These are phyloP conservation scores for Ophioceras dolichostomum DNA, from an alignment of 2,329 filamentous ascomycete genomes.

Conservation along the genomic window DNA sequence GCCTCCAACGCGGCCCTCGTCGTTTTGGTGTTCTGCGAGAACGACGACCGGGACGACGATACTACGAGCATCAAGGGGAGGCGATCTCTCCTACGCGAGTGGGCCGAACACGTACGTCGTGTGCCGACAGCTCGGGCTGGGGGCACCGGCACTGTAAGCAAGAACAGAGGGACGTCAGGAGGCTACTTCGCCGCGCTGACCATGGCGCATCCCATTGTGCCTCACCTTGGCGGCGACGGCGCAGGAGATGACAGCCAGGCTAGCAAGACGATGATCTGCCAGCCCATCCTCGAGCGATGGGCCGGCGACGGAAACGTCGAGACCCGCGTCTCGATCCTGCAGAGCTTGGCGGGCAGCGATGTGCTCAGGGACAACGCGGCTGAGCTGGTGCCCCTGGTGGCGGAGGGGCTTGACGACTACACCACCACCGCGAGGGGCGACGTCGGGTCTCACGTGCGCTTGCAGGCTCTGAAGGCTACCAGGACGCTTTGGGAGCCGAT, in stretches of 20 bases:
- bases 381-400: constrained; percentile 31
- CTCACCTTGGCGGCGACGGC: constrained; percentile 1
- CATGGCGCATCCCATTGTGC: constrained; percentile 31
- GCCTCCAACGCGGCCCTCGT: constrained; percentile 38
- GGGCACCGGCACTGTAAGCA: too few relatives aligned
- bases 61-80: constrained; percentile 10
- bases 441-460: constrained; percentile 72
- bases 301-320: constrained; percentile 33
- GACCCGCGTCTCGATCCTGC: constrained; percentile 40
- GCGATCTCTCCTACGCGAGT: constrained; percentile 21
- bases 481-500: constrained; percentile 43
- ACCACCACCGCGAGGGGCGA: constrained; percentile 83
- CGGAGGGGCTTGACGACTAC: constrained; percentile 69
- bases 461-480: constrained; percentile 70
- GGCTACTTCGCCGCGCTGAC: constrained; percentile 43
- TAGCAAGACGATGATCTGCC: constrained; percentile 21
- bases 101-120: constrained; percentile 29
- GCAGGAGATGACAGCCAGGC: background rate
- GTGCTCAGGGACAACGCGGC: constrained; percentile 23
- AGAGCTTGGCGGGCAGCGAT: constrained; percentile 33
- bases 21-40: constrained; percentile 31
- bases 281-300: constrained; percentile 42
- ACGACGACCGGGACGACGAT: constrained; percentile 19
- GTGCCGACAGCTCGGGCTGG: constrained; percentile 21
- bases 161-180: too few relatives aligned